These are phyloP conservation scores for Rhodotorula sp. DNA, from an alignment of 1,284 basidiomycete species.

Conservation along the genomic window DNA sequence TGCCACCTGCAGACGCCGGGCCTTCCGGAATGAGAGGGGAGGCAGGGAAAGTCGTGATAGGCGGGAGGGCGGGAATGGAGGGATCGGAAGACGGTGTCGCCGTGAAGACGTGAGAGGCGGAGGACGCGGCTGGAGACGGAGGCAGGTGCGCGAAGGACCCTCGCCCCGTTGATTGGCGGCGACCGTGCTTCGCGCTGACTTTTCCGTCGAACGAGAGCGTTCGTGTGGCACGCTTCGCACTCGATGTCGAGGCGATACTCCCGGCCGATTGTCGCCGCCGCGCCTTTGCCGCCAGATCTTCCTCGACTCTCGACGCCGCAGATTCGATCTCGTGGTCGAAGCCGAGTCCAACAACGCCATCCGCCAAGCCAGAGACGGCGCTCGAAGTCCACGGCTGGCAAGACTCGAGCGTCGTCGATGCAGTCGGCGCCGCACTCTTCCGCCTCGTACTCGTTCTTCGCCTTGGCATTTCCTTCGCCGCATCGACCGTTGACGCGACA, in stretches of 20 bases:
- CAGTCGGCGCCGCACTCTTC: slow-evolving; percentile 16
- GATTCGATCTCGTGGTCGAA: slow-evolving; percentile 25
- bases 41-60: slow-evolving; percentile 44
- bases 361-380: too few species aligned
- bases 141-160: slow-evolving; percentile 34
- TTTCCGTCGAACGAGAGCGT: slow-evolving; percentile 27
- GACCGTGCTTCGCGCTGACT: slow-evolving; percentile 15
- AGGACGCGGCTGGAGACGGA: slow-evolving; percentile 50
- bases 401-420: slow-evolving; percentile 7
- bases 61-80: slow-evolving; percentile 56
- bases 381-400: not conserved
- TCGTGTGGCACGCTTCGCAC: slow-evolving; percentile 14
- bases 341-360: slow-evolving; percentile 24
- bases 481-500: not conserved
- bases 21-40: slow-evolving; percentile 34
- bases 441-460: not conserved
- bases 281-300: not conserved
- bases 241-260: slow-evolving; percentile 5
- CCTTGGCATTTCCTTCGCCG: not conserved
- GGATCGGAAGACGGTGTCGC: not conserved
- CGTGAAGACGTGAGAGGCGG: slow-evolving; percentile 71
- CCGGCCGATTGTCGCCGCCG: slow-evolving; percentile 1
- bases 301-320: not conserved
- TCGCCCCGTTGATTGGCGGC: slow-evolving; percentile 29
- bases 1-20: slow-evolving; percentile 40